Conservation (phyloP, 2,329 filamentous ascomycete genomes). For the Akanthomyces muscarius region DNA sequence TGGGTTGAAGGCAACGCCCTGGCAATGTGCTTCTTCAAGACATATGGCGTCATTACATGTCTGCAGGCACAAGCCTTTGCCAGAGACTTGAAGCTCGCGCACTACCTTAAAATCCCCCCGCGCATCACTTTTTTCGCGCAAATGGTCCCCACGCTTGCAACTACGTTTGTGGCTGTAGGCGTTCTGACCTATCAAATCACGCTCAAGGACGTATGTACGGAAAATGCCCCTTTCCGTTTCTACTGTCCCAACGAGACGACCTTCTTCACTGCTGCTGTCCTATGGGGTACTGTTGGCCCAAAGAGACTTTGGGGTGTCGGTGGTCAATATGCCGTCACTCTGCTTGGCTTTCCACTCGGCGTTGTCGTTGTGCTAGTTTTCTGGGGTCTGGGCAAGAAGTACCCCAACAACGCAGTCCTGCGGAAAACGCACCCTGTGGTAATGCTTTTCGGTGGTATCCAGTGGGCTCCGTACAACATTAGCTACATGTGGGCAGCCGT, state of each 20-base stretch:
- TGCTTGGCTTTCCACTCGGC: constrained; percentile 39
- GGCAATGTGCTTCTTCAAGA: constrained; percentile 30
- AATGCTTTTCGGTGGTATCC: constrained; percentile 36
- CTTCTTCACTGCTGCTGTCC: constrained; percentile 37
- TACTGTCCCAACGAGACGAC: constrained; percentile 35
- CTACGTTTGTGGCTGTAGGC: constrained; percentile 43
- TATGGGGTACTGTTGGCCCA: constrained; percentile 51
- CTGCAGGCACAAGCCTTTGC: constrained; percentile 27
- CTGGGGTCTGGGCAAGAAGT: constrained; percentile 34
- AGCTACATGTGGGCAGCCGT: constrained; percentile 46
- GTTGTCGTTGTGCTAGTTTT: constrained; percentile 32
- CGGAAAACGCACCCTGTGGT: constrained; percentile 41
- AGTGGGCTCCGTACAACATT: constrained; percentile 43
- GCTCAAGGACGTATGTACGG: constrained; percentile 36
- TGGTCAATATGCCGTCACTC: constrained; percentile 32
- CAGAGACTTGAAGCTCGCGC: constrained; percentile 48
- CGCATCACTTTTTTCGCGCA: constrained; percentile 46
- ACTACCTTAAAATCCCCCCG: constrained; percentile 48
- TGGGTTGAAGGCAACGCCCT: constrained; percentile 34
- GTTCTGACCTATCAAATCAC: constrained; percentile 37
- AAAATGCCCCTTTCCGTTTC: constrained; percentile 32
- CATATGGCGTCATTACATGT: constrained; percentile 33
- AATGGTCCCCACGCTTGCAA: constrained; percentile 41
- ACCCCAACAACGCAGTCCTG: constrained; percentile 29
- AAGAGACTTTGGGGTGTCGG: constrained; percentile 37